Conservation (phyloP, 2,329 filamentous ascomycete genomes). For the Raffaelea arxii region DNA sequence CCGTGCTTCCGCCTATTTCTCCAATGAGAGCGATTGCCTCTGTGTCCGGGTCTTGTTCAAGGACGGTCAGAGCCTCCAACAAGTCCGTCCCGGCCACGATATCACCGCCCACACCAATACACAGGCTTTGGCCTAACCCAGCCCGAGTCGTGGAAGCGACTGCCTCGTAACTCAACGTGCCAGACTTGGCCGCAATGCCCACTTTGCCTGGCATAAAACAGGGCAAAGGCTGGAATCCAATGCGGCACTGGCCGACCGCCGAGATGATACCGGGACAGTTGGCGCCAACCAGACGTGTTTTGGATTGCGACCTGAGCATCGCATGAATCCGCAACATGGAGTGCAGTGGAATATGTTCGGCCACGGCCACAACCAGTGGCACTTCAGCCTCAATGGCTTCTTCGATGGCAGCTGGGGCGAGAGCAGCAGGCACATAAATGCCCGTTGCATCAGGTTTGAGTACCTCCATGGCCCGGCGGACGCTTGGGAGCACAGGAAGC, state of each 20-base stretch:
- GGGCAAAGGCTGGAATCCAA: constrained; percentile 68
- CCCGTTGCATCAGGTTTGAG: constrained; percentile 69
- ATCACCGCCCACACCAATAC: constrained; percentile 71
- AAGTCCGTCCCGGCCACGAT: constrained; percentile 66
- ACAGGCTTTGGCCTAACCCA: constrained; percentile 68
- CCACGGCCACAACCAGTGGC: constrained; percentile 67
- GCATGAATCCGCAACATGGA: constrained; percentile 64
- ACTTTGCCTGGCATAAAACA: constrained; percentile 62
- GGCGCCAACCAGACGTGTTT: constrained; percentile 65
- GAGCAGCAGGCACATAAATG: constrained; percentile 69
- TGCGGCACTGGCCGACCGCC: constrained; percentile 61
- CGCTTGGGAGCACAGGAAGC: constrained; percentile 59
- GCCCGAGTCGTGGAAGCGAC: constrained; percentile 64
- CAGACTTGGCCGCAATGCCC: constrained; percentile 71
- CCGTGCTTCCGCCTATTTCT: constrained; percentile 60
- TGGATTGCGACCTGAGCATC: constrained; percentile 60
- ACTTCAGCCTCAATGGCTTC: constrained; percentile 74
- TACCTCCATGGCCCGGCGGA: constrained; percentile 57
- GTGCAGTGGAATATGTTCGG: constrained; percentile 70
- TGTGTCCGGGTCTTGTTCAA: constrained; percentile 57
- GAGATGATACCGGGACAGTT: constrained; percentile 76
- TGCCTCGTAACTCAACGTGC: constrained; percentile 71
- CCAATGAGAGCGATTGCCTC: constrained; percentile 64
- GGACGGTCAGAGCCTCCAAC: constrained; percentile 57
- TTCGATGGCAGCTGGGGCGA: constrained; percentile 63